These are phyloP conservation scores for Parachlorella kessleri DNA, from an alignment of 139 green algal species.

Conservation along the genomic window DNA sequence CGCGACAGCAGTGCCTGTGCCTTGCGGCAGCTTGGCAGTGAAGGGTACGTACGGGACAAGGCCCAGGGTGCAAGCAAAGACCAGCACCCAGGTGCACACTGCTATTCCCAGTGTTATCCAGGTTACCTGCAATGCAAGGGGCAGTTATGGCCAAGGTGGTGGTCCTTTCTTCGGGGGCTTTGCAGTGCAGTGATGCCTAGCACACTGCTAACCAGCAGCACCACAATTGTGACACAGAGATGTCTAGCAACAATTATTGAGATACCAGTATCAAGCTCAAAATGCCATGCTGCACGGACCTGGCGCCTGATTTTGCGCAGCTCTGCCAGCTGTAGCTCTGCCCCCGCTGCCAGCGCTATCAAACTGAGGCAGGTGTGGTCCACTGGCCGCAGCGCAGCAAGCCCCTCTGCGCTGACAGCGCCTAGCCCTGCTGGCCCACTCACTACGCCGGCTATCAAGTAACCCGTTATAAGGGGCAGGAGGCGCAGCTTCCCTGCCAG, in stretches of 20 bases:
- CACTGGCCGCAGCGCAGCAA: constrained; percentile 51
- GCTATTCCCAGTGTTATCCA: constrained; percentile 59
- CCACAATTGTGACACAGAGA: too few species aligned
- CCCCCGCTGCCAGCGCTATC: constrained; percentile 79
- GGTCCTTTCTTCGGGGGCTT: too few species aligned
- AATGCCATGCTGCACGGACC: too few species aligned
- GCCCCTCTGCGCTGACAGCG: constrained; percentile 54
- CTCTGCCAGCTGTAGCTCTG: constrained; percentile 72
- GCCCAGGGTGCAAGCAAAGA: constrained; percentile 34
- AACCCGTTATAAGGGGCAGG: constrained; percentile 71
- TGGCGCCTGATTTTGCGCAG: constrained; percentile 61
- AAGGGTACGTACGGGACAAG: constrained; percentile 24
- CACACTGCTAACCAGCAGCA: too few species aligned
- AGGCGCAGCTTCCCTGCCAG: neutral
- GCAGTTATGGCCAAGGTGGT: neutral
- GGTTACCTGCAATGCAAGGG: constrained; percentile 58
- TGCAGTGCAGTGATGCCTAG: too few species aligned
- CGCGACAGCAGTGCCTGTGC: constrained; percentile 37
- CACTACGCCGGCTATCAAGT: constrained; percentile 74
- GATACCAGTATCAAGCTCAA: too few species aligned
- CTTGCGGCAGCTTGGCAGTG: neutral
- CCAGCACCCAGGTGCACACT: constrained; percentile 51
- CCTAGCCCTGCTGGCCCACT: constrained; percentile 61
- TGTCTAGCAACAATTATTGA: too few species aligned
- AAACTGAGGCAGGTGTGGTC: constrained; percentile 71